phyloP scores from a whole-genome alignment of 352 stramenopile genomes.

The Sclerospora graminicola region DNA sequence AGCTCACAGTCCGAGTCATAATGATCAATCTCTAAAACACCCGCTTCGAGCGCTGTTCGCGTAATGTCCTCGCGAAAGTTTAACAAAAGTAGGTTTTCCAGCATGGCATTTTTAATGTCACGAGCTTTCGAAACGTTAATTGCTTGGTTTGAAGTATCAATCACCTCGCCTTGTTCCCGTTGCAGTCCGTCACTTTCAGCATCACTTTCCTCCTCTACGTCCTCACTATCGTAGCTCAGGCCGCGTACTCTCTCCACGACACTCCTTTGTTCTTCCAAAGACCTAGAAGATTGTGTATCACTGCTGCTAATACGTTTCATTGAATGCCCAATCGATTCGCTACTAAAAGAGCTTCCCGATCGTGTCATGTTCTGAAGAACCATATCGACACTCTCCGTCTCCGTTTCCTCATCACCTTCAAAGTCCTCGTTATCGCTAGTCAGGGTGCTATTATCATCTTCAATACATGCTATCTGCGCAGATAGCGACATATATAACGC shows the following conservation, averaged over 20 bases:
- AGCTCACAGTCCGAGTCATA: too few relatives aligned
- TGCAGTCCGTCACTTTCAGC: slow-evolving; percentile 2
- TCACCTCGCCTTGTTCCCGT: slow-evolving; percentile 18
- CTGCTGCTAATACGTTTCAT: neutral
- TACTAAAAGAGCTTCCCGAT: slow-evolving; percentile 2
- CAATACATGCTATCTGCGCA: too few relatives aligned
- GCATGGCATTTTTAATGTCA: slow-evolving; percentile 48
- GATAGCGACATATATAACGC: too few relatives aligned
- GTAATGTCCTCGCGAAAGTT: slow-evolving; percentile 38
- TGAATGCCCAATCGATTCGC: slow-evolving; percentile 2
- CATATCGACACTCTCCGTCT: slow-evolving; percentile 10
- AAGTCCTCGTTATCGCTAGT: slow-evolving; percentile 14
- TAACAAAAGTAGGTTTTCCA: slow-evolving; percentile 31
- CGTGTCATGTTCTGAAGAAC: neutral
- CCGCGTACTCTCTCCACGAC: slow-evolving; percentile 1
- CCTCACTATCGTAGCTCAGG: too few relatives aligned
- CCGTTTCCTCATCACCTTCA: slow-evolving; percentile 3
- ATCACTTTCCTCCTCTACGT: too few relatives aligned
- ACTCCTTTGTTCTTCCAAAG: neutral
- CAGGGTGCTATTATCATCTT: slow-evolving; percentile 17
- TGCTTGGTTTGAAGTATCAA: slow-evolving; percentile 37
- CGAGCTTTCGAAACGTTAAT: slow-evolving; percentile 58
- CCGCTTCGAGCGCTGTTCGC: slow-evolving; percentile 39
- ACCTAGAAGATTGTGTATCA: neutral
- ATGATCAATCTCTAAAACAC: slow-evolving; percentile 54